Evolutionary conservation across 306 rosid species (phyloP).

Genomic region (Cyclanthera cordifolia): DNA sequence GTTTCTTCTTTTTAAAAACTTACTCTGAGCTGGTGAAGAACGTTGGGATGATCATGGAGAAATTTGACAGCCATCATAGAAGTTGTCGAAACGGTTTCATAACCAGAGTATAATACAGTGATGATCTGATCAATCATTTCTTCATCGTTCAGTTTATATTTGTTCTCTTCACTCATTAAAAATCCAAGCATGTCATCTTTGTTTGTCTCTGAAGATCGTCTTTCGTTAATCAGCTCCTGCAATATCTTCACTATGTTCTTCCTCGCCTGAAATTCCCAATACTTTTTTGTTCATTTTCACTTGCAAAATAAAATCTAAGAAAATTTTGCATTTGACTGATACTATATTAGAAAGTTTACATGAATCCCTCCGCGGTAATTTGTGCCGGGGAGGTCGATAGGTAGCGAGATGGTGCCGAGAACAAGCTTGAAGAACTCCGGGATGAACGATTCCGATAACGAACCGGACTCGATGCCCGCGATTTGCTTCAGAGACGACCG

Average conservation of each 20-base stretch:
- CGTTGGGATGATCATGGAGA: constrained; percentile 84
- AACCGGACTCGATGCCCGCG: constrained; percentile 49
- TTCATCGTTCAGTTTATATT: constrained; percentile 52
- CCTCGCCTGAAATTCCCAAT: constrained; percentile 54
- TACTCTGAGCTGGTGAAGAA: constrained; percentile 79
- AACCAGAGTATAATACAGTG: constrained; percentile 78
- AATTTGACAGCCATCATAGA: constrained; percentile 98
- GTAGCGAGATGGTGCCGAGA: constrained; percentile 77
- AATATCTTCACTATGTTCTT: constrained; percentile 53
- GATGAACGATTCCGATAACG: constrained; percentile 37
- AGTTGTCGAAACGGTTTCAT: constrained; percentile 94
- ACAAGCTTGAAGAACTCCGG: constrained; percentile 82
- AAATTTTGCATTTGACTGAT: no score
- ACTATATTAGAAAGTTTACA: constrained; percentile 20
- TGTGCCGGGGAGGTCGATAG: constrained; percentile 85
- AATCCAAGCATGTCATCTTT: constrained; percentile 66
- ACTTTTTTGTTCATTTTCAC: neutral
- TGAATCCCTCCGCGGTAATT: constrained; percentile 67
- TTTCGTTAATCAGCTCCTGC: constrained; percentile 43
- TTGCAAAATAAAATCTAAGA: no score
- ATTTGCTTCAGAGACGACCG: constrained; percentile 68
- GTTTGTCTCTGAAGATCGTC: constrained; percentile 39
- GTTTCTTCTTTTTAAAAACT: constrained; percentile 19
- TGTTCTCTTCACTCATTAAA: constrained; percentile 52
- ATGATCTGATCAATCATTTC: constrained; percentile 75